phyloP scores from a whole-genome alignment of 257 asterid species.

The Lantana camara region DNA sequence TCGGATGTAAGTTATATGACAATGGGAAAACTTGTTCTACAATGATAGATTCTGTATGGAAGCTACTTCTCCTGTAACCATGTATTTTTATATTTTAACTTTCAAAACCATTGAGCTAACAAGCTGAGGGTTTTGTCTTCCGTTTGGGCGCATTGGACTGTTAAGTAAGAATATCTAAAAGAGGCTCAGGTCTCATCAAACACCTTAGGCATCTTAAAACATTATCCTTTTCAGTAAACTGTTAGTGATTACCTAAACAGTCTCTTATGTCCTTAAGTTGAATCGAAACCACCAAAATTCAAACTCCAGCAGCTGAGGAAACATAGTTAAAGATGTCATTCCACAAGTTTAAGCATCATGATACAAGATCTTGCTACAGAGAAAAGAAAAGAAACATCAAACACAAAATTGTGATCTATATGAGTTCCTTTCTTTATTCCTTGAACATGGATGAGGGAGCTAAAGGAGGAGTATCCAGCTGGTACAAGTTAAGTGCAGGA shows the following conservation, averaged over 20 bases:
- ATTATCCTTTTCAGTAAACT: too few relatives aligned
- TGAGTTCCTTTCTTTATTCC: constrained; percentile 36
- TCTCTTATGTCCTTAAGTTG: too few relatives aligned
- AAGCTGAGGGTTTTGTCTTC: background rate
- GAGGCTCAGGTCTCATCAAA: too few relatives aligned
- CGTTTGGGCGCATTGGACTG: background rate
- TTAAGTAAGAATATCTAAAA: too few relatives aligned
- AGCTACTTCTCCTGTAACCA: background rate
- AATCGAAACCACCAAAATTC: too few relatives aligned
- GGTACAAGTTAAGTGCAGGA: constrained; percentile 77
- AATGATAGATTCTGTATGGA: too few relatives aligned
- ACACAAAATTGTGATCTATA: background rate
- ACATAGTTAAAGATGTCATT: background rate
- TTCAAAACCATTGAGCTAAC: background rate
- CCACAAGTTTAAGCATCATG: background rate
- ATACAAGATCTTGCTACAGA: background rate
- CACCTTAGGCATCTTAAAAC: too few relatives aligned
- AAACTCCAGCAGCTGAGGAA: background rate
- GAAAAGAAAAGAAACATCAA: background rate
- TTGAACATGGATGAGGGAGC: constrained; percentile 64
- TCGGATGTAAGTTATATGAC: constrained; percentile 20
- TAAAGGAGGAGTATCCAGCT: constrained; percentile 80
- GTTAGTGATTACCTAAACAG: too few relatives aligned
- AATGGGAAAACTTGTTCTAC: constrained; percentile 14
- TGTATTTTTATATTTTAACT: background rate